phyloP scores from a whole-genome alignment of 371 early-diverging fungal genomes.

The Blakeslea trispora region DNA sequence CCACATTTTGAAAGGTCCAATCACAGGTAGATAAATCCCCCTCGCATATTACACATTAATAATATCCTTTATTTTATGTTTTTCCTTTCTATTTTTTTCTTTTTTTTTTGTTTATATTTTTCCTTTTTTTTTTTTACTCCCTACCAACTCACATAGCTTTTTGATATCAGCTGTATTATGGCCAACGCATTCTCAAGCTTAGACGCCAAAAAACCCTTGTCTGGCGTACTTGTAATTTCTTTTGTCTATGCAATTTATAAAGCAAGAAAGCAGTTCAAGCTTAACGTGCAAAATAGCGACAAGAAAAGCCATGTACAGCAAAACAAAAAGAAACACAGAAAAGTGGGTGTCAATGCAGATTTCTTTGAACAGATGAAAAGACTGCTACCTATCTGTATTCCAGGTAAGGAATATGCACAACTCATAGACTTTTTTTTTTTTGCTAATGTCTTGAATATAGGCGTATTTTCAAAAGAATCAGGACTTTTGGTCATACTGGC shows the following conservation, averaged over 20 bases:
- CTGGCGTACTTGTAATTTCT: constrained; percentile 37
- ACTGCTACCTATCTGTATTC: constrained; percentile 72
- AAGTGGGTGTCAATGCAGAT: constrained; percentile 66
- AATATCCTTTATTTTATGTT: constrained; percentile 4
- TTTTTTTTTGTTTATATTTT: constrained; percentile 10
- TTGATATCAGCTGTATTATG: constrained; percentile 25
- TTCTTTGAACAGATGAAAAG: constrained; percentile 82
- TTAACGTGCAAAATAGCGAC: constrained; percentile 4
- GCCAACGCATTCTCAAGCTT: constrained; percentile 38
- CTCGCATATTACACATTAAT: not conserved
- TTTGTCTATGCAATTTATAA: constrained; percentile 40
- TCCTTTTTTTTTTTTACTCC: constrained; percentile 5
- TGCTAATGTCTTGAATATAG: constrained; percentile 16
- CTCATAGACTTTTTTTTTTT: not conserved
- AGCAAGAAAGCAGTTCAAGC: constrained; percentile 32
- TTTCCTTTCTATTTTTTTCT: constrained; percentile 8
- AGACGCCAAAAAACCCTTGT: constrained; percentile 32
- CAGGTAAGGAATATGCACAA: no score
- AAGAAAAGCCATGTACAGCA: constrained; percentile 6
- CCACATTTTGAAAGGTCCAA: not conserved
- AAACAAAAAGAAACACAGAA: constrained; percentile 27
- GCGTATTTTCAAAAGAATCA: constrained; percentile 65
- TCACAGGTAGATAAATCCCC: not conserved
- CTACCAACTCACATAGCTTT: not conserved
- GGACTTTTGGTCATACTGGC: constrained; percentile 66